phyloP scores from a whole-genome alignment of 495 filamentous ascomycete genomes.

The Articulospora tetracladia region DNA sequence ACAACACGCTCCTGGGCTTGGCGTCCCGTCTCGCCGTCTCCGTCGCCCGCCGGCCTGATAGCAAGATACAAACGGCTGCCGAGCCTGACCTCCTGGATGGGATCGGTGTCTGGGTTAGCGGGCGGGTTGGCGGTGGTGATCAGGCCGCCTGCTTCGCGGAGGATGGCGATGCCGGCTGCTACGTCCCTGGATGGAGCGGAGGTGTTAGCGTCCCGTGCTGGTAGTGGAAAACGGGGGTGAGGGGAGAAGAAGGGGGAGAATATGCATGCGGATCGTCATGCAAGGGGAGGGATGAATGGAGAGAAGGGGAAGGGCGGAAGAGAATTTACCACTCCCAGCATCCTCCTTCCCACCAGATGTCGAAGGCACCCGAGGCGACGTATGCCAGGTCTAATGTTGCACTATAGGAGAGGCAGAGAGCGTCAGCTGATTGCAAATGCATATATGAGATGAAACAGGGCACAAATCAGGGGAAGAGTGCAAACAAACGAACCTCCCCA shows the following conservation, averaged over 20 bases:
- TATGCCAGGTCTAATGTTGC: constrained; percentile 75
- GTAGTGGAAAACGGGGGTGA: neutral
- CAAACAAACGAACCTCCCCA: constrained; percentile 40
- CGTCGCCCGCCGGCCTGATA: constrained; percentile 61
- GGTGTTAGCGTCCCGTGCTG: neutral
- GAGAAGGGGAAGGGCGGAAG: neutral
- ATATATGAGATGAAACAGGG: neutral
- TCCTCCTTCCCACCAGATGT: constrained; percentile 82
- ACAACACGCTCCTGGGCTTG: constrained; percentile 62
- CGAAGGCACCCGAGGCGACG: constrained; percentile 66
- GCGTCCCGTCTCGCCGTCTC: constrained; percentile 53
- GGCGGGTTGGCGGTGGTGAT: constrained; percentile 67
- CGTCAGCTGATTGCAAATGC: neutral
- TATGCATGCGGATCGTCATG: too few relatives aligned
- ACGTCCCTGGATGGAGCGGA: constrained; percentile 65
- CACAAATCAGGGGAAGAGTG: neutral
- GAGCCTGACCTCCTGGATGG: constrained; percentile 52
- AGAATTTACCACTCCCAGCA: constrained; percentile 65
- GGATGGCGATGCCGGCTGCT: constrained; percentile 73
- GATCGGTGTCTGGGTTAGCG: constrained; percentile 43
- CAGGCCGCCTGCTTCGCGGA: constrained; percentile 68
- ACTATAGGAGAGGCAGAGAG: constrained; percentile 39
- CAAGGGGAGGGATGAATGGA: too few relatives aligned
- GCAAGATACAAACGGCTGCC: constrained; percentile 64
- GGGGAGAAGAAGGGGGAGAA: neutral